Percentiles rank a stretch among this genome's conserved stretches.
These are phyloP conservation scores for Stereocaulon alpinum DNA, from an alignment of 495 filamentous ascomycete species.

Conservation along the genomic window DNA sequence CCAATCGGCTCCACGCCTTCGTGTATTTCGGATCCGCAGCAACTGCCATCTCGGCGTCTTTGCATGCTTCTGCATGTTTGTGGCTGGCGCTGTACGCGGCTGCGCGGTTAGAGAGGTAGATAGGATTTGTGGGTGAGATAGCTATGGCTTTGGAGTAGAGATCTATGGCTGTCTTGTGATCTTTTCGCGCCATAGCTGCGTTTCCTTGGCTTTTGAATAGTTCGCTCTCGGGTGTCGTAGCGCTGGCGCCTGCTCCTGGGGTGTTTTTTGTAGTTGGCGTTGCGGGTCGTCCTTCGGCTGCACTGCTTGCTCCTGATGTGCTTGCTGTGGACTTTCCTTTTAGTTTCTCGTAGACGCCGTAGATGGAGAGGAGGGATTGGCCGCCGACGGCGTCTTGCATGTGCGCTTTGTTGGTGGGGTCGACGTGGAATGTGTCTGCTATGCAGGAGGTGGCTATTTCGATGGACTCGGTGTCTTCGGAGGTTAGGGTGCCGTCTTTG, in stretches of 20 bases:
- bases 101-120: constrained; percentile 95
- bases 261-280: constrained; percentile 20
- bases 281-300: constrained; percentile 22
- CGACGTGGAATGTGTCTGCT: constrained; percentile 85
- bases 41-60: constrained; percentile 82
- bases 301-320: constrained; percentile 23
- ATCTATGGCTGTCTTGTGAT: constrained; percentile 71
- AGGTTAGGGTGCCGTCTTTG: constrained; percentile 74
- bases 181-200: constrained; percentile 83
- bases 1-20: constrained; percentile 90
- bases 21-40: constrained; percentile 83
- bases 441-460: constrained; percentile 92
- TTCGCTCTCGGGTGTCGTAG: constrained; percentile 62
- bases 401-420: constrained; percentile 64
- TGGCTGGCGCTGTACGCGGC: constrained; percentile 73
- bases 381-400: constrained; percentile 66
- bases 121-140: constrained; percentile 74
- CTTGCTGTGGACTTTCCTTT: constrained; percentile 46
- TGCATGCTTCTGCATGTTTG: constrained; percentile 70
- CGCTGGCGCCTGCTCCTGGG: constrained; percentile 15
- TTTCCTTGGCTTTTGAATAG: constrained; percentile 85
- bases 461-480: constrained; percentile 83
- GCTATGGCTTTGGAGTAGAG: constrained; percentile 75
- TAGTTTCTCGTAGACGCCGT: constrained; percentile 90
- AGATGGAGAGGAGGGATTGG: constrained; percentile 82